phyloP scores from a whole-genome alignment of 169 alveolate species.

The Plasmodium cynomolgi region DNA sequence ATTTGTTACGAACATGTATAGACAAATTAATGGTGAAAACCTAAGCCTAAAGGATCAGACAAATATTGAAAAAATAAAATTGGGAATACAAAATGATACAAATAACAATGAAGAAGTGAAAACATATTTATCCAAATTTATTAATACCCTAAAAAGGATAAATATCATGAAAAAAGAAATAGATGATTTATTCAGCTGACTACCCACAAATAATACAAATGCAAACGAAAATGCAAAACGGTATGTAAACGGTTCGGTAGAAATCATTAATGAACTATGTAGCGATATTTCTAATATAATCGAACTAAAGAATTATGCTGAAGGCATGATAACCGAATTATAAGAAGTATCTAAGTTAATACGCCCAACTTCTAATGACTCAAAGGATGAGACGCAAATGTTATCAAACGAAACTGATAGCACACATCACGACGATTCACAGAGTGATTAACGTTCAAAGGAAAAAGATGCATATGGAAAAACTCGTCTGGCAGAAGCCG shows the following conservation, averaged over 20 bases:
- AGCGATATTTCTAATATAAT: not conserved
- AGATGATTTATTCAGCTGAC: not conserved
- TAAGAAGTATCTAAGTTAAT: not conserved
- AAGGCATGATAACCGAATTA: not conserved
- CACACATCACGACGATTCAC: not conserved
- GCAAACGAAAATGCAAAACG: not conserved
- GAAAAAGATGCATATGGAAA: not conserved
- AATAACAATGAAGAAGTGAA: not conserved
- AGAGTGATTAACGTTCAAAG: not conserved
- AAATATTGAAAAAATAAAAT: not conserved
- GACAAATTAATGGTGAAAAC: not conserved
- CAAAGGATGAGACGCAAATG: not conserved
- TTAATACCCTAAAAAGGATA: not conserved
- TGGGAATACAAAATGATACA: not conserved
- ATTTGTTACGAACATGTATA: not conserved
- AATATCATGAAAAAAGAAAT: not conserved
- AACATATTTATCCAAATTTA: not conserved
- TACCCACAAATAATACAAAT: not conserved
- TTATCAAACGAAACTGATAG: not conserved
- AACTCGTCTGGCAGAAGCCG: not conserved
- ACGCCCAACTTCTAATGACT: not conserved
- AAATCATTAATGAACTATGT: not conserved
- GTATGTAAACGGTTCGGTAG: not conserved
- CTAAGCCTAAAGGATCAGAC: not conserved
- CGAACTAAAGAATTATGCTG: not conserved